Conservation (phyloP, 176 grass and related monocot species). For the Otatea glauca region DNA sequence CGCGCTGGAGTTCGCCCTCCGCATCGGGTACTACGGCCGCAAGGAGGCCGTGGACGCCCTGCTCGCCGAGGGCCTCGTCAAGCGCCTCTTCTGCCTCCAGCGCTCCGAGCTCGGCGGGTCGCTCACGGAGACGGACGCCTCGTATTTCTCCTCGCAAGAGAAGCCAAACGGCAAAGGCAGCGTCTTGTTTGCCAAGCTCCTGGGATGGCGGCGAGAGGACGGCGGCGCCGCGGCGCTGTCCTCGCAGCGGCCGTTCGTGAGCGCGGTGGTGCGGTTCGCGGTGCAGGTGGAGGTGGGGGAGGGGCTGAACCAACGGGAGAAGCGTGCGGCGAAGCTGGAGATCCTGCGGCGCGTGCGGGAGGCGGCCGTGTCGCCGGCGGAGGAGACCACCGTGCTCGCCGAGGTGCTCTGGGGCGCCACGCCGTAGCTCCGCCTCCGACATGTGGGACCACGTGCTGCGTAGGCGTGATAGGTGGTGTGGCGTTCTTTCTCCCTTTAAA, state of each 20-base stretch:
- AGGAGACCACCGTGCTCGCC: slow-evolving; percentile 62
- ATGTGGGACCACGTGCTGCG: neutral
- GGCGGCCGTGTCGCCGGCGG: slow-evolving; percentile 58
- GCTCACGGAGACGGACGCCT: slow-evolving; percentile 40
- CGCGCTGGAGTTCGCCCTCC: slow-evolving; percentile 65
- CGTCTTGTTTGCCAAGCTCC: slow-evolving; percentile 23
- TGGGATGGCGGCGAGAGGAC: neutral
- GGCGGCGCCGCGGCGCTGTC: neutral
- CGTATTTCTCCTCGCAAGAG: neutral
- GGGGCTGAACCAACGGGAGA: slow-evolving; percentile 69
- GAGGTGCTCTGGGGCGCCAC: slow-evolving; percentile 89
- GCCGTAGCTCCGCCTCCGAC: slow-evolving; percentile 46
- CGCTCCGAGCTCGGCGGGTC: slow-evolving; percentile 56
- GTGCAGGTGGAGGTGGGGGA: slow-evolving; percentile 86
- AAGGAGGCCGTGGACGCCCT: slow-evolving; percentile 77
- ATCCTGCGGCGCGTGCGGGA: slow-evolving; percentile 70
- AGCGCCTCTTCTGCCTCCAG: slow-evolving; percentile 82
- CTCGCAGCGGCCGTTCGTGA: slow-evolving; percentile 58
- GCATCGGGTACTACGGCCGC: slow-evolving; percentile 72
- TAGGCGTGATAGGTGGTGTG: neutral
- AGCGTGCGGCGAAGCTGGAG: slow-evolving; percentile 64
- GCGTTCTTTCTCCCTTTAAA: neutral
- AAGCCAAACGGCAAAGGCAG: slow-evolving; percentile 8
- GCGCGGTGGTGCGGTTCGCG: slow-evolving; percentile 73
- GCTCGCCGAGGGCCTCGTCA: slow-evolving; percentile 73